Conservation (phyloP, 2,329 filamentous ascomycete genomes). For the Colletotrichum sidae region DNA sequence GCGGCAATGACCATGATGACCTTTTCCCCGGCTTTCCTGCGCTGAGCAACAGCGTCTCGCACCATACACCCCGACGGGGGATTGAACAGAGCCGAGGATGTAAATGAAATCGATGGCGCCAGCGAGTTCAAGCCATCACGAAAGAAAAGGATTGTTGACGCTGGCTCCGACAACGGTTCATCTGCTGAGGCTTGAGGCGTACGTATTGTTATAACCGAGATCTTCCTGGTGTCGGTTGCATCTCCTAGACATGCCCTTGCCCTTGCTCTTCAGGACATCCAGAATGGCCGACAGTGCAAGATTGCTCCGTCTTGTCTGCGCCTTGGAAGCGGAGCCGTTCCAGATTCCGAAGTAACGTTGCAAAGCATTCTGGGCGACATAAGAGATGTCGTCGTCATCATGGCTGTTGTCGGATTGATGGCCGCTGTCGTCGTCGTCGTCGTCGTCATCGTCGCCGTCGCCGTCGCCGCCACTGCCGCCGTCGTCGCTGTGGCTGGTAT, state of each 20-base stretch:
- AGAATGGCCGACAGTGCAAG: conserved; percentile 3
- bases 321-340: background rate
- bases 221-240: background rate
- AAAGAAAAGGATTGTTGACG: conserved; percentile 1
- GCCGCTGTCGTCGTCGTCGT: background rate
- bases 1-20: conserved; percentile 1
- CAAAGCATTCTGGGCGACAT: background rate
- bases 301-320: background rate
- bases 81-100: background rate
- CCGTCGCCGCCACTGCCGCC: background rate
- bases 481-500: background rate
- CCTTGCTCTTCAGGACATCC: background rate
- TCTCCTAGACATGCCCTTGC: background rate
- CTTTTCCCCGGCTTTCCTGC: background rate
- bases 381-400: background rate
- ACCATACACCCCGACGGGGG: background rate
- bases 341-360: conserved; percentile 1
- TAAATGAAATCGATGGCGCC: background rate
- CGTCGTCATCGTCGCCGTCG: background rate
- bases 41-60: background rate
- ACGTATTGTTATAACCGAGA: background rate
- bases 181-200: background rate
- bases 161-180: background rate
- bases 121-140: background rate
- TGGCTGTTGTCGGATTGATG: background rate